Evolutionary conservation across 352 stramenopile species (phyloP).

Genomic region (Thalassiosira livingstoniorum): DNA sequence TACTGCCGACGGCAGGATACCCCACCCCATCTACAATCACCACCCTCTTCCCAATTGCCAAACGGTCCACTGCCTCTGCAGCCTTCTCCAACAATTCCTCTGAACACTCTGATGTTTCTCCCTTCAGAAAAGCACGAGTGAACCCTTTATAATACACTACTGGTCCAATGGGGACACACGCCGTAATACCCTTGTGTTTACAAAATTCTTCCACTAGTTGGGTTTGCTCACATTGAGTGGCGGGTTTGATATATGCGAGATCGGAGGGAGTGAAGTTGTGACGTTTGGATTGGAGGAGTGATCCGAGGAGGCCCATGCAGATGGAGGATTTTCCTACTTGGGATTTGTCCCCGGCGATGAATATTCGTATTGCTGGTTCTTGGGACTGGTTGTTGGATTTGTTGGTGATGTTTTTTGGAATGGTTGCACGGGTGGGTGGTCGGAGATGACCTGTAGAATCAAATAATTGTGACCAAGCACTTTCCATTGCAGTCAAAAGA

Average conservation of each 20-base stretch:
- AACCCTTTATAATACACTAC: constrained; percentile 98
- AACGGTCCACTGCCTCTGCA: constrained; percentile 88
- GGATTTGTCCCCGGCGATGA: constrained; percentile 86
- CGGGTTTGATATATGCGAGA: constrained; percentile 98
- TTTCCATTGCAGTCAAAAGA: constrained; percentile 11
- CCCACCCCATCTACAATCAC: constrained; percentile 97
- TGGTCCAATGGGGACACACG: constrained; percentile 89
- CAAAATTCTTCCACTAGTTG: constrained; percentile 95
- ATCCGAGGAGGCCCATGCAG: constrained; percentile 93
- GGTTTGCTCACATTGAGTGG: constrained; percentile 95
- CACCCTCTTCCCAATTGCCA: constrained; percentile 90
- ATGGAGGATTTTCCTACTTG: constrained; percentile 97
- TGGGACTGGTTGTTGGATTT: background rate
- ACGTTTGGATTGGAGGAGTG: constrained; percentile 82
- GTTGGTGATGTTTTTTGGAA: background rate
- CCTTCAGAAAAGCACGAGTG: constrained; percentile 94
- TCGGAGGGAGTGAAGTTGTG: constrained; percentile 69
- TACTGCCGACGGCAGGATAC: constrained; percentile 92
- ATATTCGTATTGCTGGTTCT: constrained; percentile 47
- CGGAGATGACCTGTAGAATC: constrained; percentile 20
- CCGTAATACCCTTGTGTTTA: constrained; percentile 88
- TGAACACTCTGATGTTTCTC: constrained; percentile 88
- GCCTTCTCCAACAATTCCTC: constrained; percentile 89
- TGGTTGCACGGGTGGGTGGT: background rate
- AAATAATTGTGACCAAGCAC: constrained; percentile 43